Evolutionary conservation across 805 yeast genomes (phyloP).

Genomic region (Teunomyces cretensis): DNA sequence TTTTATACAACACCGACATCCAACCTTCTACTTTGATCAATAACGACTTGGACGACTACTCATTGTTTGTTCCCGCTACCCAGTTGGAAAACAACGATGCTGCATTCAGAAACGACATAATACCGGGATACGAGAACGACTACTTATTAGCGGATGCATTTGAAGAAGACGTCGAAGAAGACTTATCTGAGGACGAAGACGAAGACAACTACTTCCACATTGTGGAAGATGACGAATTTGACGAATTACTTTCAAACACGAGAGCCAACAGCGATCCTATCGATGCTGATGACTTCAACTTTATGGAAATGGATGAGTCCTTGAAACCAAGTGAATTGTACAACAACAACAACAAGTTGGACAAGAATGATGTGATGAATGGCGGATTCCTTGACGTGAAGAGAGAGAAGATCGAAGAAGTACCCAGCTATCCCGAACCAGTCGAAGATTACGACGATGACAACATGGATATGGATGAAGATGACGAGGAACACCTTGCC

Average conservation of each 20-base stretch:
- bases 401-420: conserved; percentile 4
- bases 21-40: conserved; percentile 40
- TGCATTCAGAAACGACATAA: conserved; percentile 11
- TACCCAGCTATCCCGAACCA: neutral
- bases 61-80: conserved; percentile 29
- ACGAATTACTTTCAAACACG: conserved; percentile 13
- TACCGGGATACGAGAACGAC: conserved; percentile 37
- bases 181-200: conserved; percentile 39
- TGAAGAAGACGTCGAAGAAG: conserved; percentile 45
- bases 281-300: conserved; percentile 4
- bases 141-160: conserved; percentile 34
- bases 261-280: neutral
- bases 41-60: conserved; percentile 25
- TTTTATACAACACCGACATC: conserved; percentile 40
- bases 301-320: conserved; percentile 12
- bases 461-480: conserved; percentile 6
- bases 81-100: conserved; percentile 12
- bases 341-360: conserved; percentile 5
- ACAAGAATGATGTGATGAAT: conserved; percentile 11
- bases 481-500: neutral
- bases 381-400: conserved; percentile 13
- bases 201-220: conserved; percentile 40
- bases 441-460: conserved; percentile 7
- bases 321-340: conserved; percentile 4
- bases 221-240: conserved; percentile 29